Base-by-base conservation (phyloP, 192 early-diverging fungal genomes). In the Cetraspora pellucida region DNA sequence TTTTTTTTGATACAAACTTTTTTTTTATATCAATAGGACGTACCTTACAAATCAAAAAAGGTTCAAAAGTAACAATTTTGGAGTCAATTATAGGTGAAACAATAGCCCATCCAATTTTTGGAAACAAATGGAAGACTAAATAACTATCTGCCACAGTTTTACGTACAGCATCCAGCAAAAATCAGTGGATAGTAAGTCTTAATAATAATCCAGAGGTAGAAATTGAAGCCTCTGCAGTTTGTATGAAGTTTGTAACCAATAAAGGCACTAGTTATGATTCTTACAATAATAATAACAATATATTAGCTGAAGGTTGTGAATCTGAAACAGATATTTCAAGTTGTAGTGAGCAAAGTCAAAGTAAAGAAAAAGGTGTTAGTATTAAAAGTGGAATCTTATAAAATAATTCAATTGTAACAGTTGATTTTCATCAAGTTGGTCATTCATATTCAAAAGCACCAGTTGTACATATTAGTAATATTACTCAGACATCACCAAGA, bases 401-500 rank as follows among this genome's bases (percentile, higher is more conserved):
- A 5, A 37, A 1, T 3, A 5, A 37, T 37, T 37, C 31, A 37
- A 10, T 2, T 25, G 28, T 61, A 28, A 21, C 6, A 23, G 23
- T 61, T 61, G 28, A 61, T 61, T 61, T n/a, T 61, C 28, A 61
- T 25, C 28, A 21, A 21, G 59, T 61, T 28, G 1, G 3, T 61
- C 23, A 25, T 1, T 61, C 59, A 1, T 61, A 61, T 61, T 10
- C 59, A 10, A 25, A n/a, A 10, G 3, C 28, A 10, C 28, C 59
- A 61, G n/a, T 61, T 61, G 59, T 61, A 61, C 1, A 61, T 61
- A 61, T 61, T 61, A 4, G 3, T 23, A n/a, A 61, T 61, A 61
- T 61, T 30, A 21, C 14, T 2, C 3, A 61, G 1, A n/a, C 59
- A 61, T 61, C 59, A 61, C 28, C 59, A 28, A 61, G 28, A 61